A percentile compares a stretch with the other conserved stretches of the same genome.
Evolutionary conservation across 768 basidiomycete species (phyloP).

Genomic region (Amanita thiersii): DNA sequence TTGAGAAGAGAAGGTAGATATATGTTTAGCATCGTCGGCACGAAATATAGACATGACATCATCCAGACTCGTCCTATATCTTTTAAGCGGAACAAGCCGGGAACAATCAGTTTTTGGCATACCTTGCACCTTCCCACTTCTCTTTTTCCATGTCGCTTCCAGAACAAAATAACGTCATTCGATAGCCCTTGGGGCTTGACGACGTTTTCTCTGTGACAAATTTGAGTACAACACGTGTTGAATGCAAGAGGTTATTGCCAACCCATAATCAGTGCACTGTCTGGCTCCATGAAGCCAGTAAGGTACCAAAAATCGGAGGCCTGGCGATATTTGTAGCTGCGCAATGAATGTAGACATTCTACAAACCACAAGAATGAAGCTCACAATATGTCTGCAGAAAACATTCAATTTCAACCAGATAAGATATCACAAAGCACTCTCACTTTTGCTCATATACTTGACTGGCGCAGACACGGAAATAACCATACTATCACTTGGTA

Average conservation of each 20-base stretch:
- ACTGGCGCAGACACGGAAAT: conserved; percentile 72
- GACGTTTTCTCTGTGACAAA: conserved; percentile 47
- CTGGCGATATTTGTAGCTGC: conserved; percentile 92
- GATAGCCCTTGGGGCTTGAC: conserved; percentile 67
- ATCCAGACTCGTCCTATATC: conserved; percentile 51
- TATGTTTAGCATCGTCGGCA: conserved; percentile 65
- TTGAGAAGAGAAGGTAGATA: conserved; percentile 45
- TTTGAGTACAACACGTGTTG: neutral
- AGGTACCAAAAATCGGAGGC: conserved; percentile 92
- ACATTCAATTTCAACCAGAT: conserved; percentile 8
- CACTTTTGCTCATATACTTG: conserved; percentile 81
- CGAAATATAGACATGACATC: conserved; percentile 64
- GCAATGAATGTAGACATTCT: conserved; percentile 9
- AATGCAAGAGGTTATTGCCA: conserved; percentile 13
- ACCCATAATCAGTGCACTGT: conserved; percentile 84
- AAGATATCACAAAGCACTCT: conserved; percentile 20
- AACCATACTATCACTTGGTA: conserved; percentile 70
- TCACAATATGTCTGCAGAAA: conserved; percentile 64
- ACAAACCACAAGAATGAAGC: conserved; percentile 15
- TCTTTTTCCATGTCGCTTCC: conserved; percentile 72
- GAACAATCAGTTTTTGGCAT: conserved; percentile 5
- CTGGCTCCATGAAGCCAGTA: conserved; percentile 92
- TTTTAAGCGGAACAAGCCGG: conserved; percentile 3
- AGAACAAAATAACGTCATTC: conserved; percentile 77
- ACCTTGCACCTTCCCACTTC: conserved; percentile 89